Evolutionary conservation across 225 moss, liverwort and hornwort genomes (phyloP), one percentile per base, ranked within the genome.

Genomic region (Sphagnum contortum): DNA sequence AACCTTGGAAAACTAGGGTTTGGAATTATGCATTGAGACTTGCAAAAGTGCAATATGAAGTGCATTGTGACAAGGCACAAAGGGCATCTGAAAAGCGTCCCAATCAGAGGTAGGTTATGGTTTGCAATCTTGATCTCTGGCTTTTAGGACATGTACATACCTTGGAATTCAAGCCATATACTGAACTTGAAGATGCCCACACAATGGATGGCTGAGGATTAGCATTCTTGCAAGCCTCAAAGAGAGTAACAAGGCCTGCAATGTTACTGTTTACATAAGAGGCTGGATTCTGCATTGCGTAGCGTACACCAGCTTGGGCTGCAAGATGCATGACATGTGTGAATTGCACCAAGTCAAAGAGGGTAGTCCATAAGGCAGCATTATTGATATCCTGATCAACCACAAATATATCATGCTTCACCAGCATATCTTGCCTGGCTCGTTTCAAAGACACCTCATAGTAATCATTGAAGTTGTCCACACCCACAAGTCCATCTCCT

Each of bases 171-270:
- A 84, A 69, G 49, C 84, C 84, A 66, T 84, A 84, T 11, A 84
- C 84, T 58, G 84, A 84, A 75, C 84, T 84, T 53, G 84, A 84
- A 50, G 84, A 84, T 55, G 84, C 84, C 84, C 84, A 84, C 4
- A 81, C 84, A 51, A 84, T 75, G 65, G 84, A 73, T 69, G 84
- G 84, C 75, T 84, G 84, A 4, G 81, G 81, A 65, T 84, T 81
- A 9, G 84, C 84, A 64, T 13, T 73, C 73, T 84, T 84, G 60
- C 84, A 84, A 12, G 81, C 81, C 75, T 84, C 84, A 57, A 84
- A 81, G 47, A 84, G 77, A n/a, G 80, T 81, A 3, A 84, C 84
- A 48, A 84, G 78, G 62, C 84, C 84, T 46, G 84, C 84, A 6
- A 84, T 74, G 54, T 84, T 84, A 58, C 84, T 84, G 48, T 84